Percentiles rank a stretch among this genome's conserved stretches.
phyloP scores from a whole-genome alignment of 495 filamentous ascomycete genomes.

The Penicillium daleae region DNA sequence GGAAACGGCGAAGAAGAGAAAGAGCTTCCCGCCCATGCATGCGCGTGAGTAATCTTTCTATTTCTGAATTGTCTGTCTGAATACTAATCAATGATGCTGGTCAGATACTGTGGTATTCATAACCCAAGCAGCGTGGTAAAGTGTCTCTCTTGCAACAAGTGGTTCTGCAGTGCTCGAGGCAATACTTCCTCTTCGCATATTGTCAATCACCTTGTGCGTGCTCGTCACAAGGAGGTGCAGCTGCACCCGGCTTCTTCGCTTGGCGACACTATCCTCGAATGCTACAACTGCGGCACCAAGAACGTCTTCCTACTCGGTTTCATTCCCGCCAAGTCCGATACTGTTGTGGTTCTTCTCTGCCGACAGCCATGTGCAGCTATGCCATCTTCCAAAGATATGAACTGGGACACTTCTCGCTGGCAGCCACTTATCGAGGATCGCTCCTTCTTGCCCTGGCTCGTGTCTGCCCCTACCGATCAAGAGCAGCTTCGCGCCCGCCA shows the following conservation, averaged over 20 bases:
- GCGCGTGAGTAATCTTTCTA: slow-evolving; percentile 70
- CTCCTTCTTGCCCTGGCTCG: slow-evolving; percentile 93
- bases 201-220: slow-evolving; percentile 96
- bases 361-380: slow-evolving; percentile 94
- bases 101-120: slow-evolving; percentile 96
- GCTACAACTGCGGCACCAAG: slow-evolving; percentile 99
- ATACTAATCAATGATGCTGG: slow-evolving; percentile 23
- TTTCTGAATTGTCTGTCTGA: background rate
- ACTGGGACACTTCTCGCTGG: slow-evolving; percentile 98
- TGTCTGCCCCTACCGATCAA: slow-evolving; percentile 84
- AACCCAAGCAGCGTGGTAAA: slow-evolving; percentile 94
- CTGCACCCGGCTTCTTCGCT: slow-evolving; percentile 94
- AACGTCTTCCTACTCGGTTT: slow-evolving; percentile 99
- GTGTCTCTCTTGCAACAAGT: slow-evolving; percentile 93
- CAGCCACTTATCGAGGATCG: slow-evolving; percentile 97
- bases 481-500: slow-evolving; percentile 96
- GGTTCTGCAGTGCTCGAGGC: slow-evolving; percentile 98
- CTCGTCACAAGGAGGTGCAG: slow-evolving; percentile 98
- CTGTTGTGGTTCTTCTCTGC: slow-evolving; percentile 95
- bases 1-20: slow-evolving; percentile 80
- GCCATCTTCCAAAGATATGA: slow-evolving; percentile 99
- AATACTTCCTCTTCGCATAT: slow-evolving; percentile 98
- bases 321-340: slow-evolving; percentile 98
- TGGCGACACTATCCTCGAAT: slow-evolving; percentile 95
- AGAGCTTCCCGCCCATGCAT: slow-evolving; percentile 92